A percentile compares a stretch with the other conserved stretches of the same genome.
phyloP scores from a whole-genome alignment of 2,329 filamentous ascomycete species.

The Myrmaecium sp. region DNA sequence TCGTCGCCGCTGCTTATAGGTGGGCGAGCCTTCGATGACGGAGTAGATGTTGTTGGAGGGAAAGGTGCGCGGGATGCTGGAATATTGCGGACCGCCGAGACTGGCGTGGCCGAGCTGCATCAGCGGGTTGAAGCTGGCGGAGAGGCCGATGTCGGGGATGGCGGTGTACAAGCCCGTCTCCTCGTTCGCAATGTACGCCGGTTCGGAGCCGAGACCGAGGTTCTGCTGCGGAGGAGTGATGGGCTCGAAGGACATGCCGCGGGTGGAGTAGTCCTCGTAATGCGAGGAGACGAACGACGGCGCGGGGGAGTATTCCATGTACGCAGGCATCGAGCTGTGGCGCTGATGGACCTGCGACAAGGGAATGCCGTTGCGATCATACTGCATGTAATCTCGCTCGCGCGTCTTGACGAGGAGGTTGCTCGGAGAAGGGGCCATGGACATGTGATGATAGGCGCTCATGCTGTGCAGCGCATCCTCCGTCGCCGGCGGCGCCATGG shows the following conservation, averaged over 20 bases:
- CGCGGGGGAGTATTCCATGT: conserved; percentile 94
- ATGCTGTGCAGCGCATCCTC: conserved; percentile 45
- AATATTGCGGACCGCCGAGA: conserved; percentile 63
- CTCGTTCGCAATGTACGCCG: conserved; percentile 95
- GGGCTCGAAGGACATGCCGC: conserved; percentile 90
- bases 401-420: conserved; percentile 62
- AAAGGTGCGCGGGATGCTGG: conserved; percentile 46
- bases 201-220: conserved; percentile 64
- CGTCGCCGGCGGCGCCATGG: conserved; percentile 33
- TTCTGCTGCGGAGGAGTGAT: conserved; percentile 90
- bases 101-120: conserved; percentile 82
- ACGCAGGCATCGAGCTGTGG: conserved; percentile 96
- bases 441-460: conserved; percentile 58
- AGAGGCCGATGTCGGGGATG: conserved; percentile 71
- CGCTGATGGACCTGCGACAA: conserved; percentile 72
- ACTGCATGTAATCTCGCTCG: conserved; percentile 77
- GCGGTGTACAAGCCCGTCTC: conserved; percentile 92
- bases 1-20: conserved; percentile 91
- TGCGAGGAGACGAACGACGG: conserved; percentile 98
- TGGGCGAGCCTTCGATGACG: conserved; percentile 92
- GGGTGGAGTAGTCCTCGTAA: conserved; percentile 94
- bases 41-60: conserved; percentile 77
- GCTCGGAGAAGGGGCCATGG: conserved; percentile 55
- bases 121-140: conserved; percentile 68
- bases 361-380: conserved; percentile 82